Conservation (phyloP, 2,329 filamentous ascomycete genomes). For the Bipolaris oryzae region DNA sequence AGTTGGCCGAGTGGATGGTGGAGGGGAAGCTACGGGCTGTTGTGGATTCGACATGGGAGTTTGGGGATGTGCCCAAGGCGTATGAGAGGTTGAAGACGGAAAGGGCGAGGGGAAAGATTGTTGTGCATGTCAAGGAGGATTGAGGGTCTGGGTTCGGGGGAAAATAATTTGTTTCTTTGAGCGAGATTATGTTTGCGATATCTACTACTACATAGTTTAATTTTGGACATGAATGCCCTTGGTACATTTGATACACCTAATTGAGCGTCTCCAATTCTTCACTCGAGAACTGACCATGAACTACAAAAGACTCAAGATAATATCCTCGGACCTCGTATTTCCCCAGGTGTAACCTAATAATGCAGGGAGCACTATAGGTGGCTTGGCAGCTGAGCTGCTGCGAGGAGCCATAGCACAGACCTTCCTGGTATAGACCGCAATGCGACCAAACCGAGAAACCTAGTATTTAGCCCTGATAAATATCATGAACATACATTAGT, state of each 20-base stretch:
- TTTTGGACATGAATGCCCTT: not conserved
- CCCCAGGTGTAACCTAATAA: not conserved
- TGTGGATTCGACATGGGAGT: constrained; percentile 60
- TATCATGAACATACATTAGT: not conserved
- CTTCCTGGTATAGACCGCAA: constrained; percentile 1
- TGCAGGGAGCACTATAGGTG: not conserved
- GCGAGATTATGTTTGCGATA: not conserved
- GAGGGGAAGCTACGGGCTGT: constrained; percentile 63
- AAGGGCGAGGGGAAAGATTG: constrained; percentile 62
- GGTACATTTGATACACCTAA: not conserved
- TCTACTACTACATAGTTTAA: not conserved
- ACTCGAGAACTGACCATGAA: not conserved
- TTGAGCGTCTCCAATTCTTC: not conserved
- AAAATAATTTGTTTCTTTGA: not conserved
- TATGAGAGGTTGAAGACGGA: constrained; percentile 62
- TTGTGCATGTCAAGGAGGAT: constrained; percentile 41
- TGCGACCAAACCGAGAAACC: not conserved
- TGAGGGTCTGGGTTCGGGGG: not conserved
- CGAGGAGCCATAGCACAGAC: not conserved
- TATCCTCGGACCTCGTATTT: not conserved
- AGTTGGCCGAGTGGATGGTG: constrained; percentile 60
- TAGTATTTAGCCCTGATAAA: not conserved
- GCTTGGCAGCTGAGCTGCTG: not conserved
- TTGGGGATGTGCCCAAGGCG: constrained; percentile 61
- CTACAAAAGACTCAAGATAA: not conserved